Percentiles rank a stretch among this genome's conserved stretches.
phyloP scores from a whole-genome alignment of 2,329 filamentous ascomycete species.

The Beauveria sp. region DNA sequence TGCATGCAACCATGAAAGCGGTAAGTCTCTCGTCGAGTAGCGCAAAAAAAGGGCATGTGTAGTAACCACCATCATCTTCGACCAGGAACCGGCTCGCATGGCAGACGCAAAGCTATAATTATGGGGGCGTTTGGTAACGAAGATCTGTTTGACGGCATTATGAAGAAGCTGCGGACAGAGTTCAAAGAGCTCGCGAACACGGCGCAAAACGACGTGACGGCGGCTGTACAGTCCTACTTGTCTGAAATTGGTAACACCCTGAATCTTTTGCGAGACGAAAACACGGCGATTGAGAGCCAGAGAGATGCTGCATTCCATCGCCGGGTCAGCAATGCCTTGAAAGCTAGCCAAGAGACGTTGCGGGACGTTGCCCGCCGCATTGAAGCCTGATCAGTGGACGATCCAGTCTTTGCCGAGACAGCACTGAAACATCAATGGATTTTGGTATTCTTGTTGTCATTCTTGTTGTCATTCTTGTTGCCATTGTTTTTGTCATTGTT shows the following conservation, averaged over 20 bases:
- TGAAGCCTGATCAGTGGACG: background rate
- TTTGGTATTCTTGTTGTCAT: too few species aligned
- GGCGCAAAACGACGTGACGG: slow-evolving; percentile 18
- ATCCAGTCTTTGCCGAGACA: background rate
- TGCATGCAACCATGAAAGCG: slow-evolving; percentile 23
- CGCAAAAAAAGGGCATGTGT: background rate
- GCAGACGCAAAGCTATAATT: slow-evolving; percentile 28
- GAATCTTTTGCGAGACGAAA: slow-evolving; percentile 30
- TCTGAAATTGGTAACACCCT: slow-evolving; percentile 22
- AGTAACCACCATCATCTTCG: background rate
- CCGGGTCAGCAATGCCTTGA: slow-evolving; percentile 17
- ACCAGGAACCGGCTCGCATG: slow-evolving; percentile 26
- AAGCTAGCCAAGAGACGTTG: background rate
- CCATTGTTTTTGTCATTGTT: too few species aligned
- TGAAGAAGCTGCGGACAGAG: slow-evolving; percentile 18
- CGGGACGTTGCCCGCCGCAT: background rate
- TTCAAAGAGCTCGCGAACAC: slow-evolving; percentile 17
- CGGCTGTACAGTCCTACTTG: slow-evolving; percentile 18
- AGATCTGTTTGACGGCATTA: slow-evolving; percentile 24
- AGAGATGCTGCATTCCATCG: slow-evolving; percentile 27
- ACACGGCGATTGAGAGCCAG: slow-evolving; percentile 29
- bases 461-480: too few species aligned
- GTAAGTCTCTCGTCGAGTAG: slow-evolving; percentile 16
- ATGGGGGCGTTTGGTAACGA: slow-evolving; percentile 17
- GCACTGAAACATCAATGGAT: too few species aligned